Evolutionary conservation across 2,329 filamentous ascomycete genomes (phyloP).

Genomic region (Ophiocordyceps camponoti-leonardi): DNA sequence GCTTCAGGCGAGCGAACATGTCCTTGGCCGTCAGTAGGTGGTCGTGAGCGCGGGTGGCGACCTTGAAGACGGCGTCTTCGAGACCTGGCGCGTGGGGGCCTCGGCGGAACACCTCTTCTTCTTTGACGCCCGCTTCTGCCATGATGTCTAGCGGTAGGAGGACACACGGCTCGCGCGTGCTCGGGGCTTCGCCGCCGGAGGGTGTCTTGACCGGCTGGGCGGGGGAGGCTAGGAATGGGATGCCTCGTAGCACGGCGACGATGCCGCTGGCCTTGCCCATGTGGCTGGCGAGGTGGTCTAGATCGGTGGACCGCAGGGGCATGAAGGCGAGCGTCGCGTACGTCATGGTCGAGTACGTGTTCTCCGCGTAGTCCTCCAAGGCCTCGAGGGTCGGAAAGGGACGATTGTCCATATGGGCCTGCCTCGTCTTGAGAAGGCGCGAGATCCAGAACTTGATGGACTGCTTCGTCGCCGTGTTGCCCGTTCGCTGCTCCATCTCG

Average conservation of each 20-base stretch:
- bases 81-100: constrained; percentile 66
- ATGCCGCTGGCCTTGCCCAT: constrained; percentile 92
- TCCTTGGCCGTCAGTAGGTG: constrained; percentile 87
- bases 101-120: constrained; percentile 76
- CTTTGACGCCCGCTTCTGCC: constrained; percentile 61
- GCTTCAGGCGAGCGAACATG: constrained; percentile 68
- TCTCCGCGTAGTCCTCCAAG: constrained; percentile 80
- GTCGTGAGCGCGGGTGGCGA: constrained; percentile 88
- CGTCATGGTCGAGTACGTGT: constrained; percentile 83
- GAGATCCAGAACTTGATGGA: constrained; percentile 56
- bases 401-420: constrained; percentile 67
- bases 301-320: constrained; percentile 63
- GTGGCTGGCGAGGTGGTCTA: constrained; percentile 87
- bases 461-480: constrained; percentile 20
- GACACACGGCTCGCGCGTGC: constrained; percentile 33
- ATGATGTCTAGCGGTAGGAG: constrained; percentile 80
- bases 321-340: constrained; percentile 73
- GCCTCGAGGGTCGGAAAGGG: constrained; percentile 58
- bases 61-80: constrained; percentile 76
- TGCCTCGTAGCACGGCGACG: constrained; percentile 64
- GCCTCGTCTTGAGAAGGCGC: constrained; percentile 63
- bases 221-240: constrained; percentile 72
- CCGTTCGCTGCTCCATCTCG: constrained; percentile 32
- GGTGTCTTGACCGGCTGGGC: constrained; percentile 30
- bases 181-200: constrained; percentile 17